phyloP scores from a whole-genome alignment of 352 stramenopile genomes.

The Pythium pectinolyticum region DNA sequence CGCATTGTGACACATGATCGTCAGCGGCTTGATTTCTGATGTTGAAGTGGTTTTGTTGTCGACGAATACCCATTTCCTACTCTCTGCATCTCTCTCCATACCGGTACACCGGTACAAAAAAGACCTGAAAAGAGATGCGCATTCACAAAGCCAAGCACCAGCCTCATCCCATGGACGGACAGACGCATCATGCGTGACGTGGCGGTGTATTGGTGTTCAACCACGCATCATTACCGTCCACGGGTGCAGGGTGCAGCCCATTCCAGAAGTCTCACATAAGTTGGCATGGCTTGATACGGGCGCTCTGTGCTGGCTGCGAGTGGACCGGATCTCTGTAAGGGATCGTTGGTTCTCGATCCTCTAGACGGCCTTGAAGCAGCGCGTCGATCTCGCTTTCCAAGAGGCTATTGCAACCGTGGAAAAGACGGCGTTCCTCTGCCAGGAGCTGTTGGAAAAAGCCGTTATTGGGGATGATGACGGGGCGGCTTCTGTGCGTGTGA shows the following conservation, averaged over 20 bases:
- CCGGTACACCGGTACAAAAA: no score
- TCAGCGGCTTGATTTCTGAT: slow-evolving; percentile 18
- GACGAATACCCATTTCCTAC: slow-evolving; percentile 3
- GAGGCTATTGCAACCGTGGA: slow-evolving; percentile 46
- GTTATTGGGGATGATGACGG: slow-evolving; percentile 61
- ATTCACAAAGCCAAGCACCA: neutral
- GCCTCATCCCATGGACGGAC: neutral
- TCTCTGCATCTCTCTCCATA: neutral
- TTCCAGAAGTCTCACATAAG: neutral
- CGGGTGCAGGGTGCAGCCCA: neutral
- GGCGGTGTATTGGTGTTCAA: no score
- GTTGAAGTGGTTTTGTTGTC: slow-evolving; percentile 25
- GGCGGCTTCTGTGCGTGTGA: slow-evolving; percentile 41
- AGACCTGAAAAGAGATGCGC: neutral
- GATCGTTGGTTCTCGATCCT: slow-evolving; percentile 20
- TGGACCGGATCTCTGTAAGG: neutral
- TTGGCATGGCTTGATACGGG: neutral
- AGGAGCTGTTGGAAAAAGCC: slow-evolving; percentile 55
- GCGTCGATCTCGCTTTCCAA: slow-evolving; percentile 50
- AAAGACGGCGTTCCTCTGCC: slow-evolving; percentile 49
- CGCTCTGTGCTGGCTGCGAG: no score
- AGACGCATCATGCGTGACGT: no score
- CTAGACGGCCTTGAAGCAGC: slow-evolving; percentile 37
- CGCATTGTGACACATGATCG: slow-evolving; percentile 5
- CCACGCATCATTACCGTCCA: neutral